phyloP scores from a whole-genome alignment of 2,329 filamentous ascomycete genomes.

The Claviceps arundinis region DNA sequence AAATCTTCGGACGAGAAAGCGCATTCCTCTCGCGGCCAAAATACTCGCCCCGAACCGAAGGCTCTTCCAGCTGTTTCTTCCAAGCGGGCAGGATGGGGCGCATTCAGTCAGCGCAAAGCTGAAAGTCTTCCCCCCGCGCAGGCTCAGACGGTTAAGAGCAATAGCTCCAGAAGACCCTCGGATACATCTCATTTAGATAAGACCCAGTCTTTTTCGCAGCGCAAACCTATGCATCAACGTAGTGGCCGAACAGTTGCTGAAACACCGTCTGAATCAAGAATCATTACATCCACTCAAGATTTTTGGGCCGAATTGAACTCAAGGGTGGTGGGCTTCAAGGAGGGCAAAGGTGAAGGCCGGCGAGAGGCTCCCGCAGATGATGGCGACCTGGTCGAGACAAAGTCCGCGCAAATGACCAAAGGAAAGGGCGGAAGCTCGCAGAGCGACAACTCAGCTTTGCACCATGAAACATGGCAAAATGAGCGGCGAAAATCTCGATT shows the following conservation, averaged over 20 bases:
- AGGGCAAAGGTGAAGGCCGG: constrained; percentile 3
- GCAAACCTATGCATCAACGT: background rate
- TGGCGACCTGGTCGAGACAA: background rate
- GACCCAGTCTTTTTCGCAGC: background rate
- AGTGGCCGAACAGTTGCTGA: background rate
- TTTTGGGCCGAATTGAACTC: constrained; percentile 16
- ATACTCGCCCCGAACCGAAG: background rate
- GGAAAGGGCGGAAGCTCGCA: background rate
- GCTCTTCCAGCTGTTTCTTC: constrained; percentile 2
- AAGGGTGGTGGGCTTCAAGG: constrained; percentile 8
- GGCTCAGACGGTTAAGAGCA: constrained; percentile 4
- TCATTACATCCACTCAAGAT: constrained; percentile 5
- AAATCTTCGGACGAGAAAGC: constrained; percentile 1
- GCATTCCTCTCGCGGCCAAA: background rate
- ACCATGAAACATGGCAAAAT: constrained; percentile 7
- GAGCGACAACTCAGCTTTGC: background rate
- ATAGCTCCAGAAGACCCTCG: constrained; percentile 8
- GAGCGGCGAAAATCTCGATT: constrained; percentile 18
- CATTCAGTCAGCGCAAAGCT: constrained; percentile 11
- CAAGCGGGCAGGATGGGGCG: constrained; percentile 10
- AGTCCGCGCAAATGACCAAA: background rate
- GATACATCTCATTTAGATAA: constrained; percentile 8
- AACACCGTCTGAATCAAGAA: background rate
- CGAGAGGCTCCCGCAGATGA: background rate
- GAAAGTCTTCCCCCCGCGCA: constrained; percentile 4